A percentile compares a stretch with the other conserved stretches of the same genome.
These are phyloP conservation scores for Peronospora belbahrii DNA, from an alignment of 352 stramenopile species.

Conservation along the genomic window DNA sequence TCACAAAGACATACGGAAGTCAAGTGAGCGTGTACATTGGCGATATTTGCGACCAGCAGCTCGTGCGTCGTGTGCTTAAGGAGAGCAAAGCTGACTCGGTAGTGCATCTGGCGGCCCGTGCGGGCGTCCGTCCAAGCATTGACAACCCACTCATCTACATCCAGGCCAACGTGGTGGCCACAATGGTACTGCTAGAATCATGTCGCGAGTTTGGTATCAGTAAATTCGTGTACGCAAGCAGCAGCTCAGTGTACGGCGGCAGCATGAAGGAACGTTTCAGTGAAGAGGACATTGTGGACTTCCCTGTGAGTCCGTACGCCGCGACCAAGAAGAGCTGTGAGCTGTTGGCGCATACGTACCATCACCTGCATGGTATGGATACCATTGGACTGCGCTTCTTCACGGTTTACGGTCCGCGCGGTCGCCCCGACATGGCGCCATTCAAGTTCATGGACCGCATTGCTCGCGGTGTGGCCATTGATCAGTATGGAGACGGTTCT, in stretches of 20 bases:
- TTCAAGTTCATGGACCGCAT: conserved; percentile 98
- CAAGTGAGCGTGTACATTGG: conserved; percentile 80
- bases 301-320: conserved; percentile 94
- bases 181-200: conserved; percentile 90
- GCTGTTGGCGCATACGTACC: conserved; percentile 95
- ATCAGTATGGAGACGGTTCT: conserved; percentile 95
- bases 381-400: conserved; percentile 96
- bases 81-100: conserved; percentile 79
- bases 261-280: conserved; percentile 89
- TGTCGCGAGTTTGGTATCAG: conserved; percentile 82
- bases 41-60: conserved; percentile 91
- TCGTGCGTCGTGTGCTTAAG: conserved; percentile 88
- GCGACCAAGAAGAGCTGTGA: conserved; percentile 97
- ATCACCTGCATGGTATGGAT: conserved; percentile 93
- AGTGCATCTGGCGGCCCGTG: conserved; percentile 94
- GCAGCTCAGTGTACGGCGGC: conserved; percentile 92
- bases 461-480: conserved; percentile 84
- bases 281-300: conserved; percentile 86
- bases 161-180: conserved; percentile 94
- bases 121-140: conserved; percentile 95
- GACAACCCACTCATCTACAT: conserved; percentile 97
- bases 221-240: conserved; percentile 96
- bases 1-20: conserved; percentile 48
- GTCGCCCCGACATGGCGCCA: conserved; percentile 96
- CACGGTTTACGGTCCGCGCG: conserved; percentile 95